These are phyloP conservation scores for Neonectria coccinea DNA, from an alignment of 2,329 filamentous ascomycete species.

Conservation along the genomic window DNA sequence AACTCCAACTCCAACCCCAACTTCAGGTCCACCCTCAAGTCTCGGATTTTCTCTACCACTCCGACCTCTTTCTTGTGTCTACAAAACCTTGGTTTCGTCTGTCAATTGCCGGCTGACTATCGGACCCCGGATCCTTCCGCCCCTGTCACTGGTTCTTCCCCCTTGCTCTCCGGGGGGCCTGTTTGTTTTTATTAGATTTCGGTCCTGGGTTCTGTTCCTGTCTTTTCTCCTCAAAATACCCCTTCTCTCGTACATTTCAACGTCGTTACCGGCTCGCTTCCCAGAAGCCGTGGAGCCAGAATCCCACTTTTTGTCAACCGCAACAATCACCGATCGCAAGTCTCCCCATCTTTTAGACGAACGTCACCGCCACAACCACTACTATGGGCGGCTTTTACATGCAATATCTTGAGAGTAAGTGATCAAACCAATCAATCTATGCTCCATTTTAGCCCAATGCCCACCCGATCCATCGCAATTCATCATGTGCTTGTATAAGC, in stretches of 20 bases:
- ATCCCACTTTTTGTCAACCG: slow-evolving; percentile 35
- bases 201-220: not conserved
- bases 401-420: slow-evolving; percentile 82
- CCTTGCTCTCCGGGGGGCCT: slow-evolving; percentile 7
- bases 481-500: slow-evolving; percentile 29
- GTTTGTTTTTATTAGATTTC: slow-evolving; percentile 14
- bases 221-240: slow-evolving; percentile 13
- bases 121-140: slow-evolving; percentile 16
- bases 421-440: slow-evolving; percentile 30
- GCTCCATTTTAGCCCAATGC: slow-evolving; percentile 36
- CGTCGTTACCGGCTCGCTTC: slow-evolving; percentile 14
- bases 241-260: slow-evolving; percentile 22
- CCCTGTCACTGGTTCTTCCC: slow-evolving; percentile 12
- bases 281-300: slow-evolving; percentile 33
- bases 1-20: slow-evolving; percentile 2
- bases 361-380: slow-evolving; percentile 38
- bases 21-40: not conserved
- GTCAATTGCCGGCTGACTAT: slow-evolving; percentile 18
- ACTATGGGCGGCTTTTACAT: slow-evolving; percentile 76
- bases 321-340: slow-evolving; percentile 28
- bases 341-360: slow-evolving; percentile 40
- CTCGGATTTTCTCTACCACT: slow-evolving; percentile 7
- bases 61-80: not conserved
- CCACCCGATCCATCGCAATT: slow-evolving; percentile 34
- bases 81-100: slow-evolving; percentile 1